Evolutionary conservation across 2,329 filamentous ascomycete genomes (phyloP).

Genomic region (Fusarium graminum): DNA sequence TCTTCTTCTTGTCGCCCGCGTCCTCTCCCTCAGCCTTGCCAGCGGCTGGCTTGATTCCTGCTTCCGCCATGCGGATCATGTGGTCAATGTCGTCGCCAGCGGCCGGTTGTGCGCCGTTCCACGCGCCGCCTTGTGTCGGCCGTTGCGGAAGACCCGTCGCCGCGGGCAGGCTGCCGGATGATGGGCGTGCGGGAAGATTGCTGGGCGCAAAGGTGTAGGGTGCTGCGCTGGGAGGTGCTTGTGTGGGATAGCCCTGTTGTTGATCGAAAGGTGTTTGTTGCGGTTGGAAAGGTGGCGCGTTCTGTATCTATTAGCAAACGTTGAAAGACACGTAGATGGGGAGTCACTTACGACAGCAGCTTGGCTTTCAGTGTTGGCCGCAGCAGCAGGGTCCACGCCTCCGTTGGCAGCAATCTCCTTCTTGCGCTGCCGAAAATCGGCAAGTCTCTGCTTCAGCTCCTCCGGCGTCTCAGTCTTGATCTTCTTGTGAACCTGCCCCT

Average conservation of each 20-base stretch:
- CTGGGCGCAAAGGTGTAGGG: conserved; percentile 56
- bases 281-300: conserved; percentile 55
- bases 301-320: conserved; percentile 51
- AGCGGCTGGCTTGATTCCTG: conserved; percentile 65
- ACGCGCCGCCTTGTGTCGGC: conserved; percentile 55
- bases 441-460: conserved; percentile 84
- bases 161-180: conserved; percentile 54
- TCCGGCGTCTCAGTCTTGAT: conserved; percentile 79
- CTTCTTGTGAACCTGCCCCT: conserved; percentile 69
- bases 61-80: conserved; percentile 74
- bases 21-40: conserved; percentile 55
- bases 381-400: conserved; percentile 52
- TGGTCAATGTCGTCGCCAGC: conserved; percentile 73
- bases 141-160: conserved; percentile 61
- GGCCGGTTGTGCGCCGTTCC: conserved; percentile 48
- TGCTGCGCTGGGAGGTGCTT: conserved; percentile 40
- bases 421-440: conserved; percentile 79
- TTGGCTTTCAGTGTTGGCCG: conserved; percentile 60
- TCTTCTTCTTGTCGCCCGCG: conserved; percentile 71
- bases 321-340: no score
- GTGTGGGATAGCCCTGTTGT: conserved; percentile 45
- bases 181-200: conserved; percentile 61
- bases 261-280: conserved; percentile 42
- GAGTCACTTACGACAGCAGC: conserved; percentile 68
- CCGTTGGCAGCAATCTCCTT: conserved; percentile 68